These are phyloP conservation scores for Fusarium gaditjirri DNA, from an alignment of 2,329 filamentous ascomycete genomes.

Conservation along the genomic window DNA sequence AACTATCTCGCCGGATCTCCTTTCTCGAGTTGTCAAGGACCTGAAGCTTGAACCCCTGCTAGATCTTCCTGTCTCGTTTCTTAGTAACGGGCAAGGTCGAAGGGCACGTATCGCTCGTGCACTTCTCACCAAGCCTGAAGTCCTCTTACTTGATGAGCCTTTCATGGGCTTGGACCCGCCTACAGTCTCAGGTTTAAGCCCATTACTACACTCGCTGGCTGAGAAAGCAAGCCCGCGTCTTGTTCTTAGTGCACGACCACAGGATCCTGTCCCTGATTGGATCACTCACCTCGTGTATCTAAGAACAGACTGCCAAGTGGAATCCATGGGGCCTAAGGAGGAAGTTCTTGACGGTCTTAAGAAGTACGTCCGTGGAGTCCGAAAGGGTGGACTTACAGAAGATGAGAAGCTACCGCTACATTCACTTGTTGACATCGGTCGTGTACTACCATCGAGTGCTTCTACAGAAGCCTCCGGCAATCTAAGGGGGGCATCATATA, in stretches of 20 bases:
- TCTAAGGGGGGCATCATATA: conserved; percentile 12
- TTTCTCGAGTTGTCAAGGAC: conserved; percentile 74
- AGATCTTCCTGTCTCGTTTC: conserved; percentile 84
- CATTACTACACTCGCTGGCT: conserved; percentile 75
- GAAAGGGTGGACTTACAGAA: conserved; percentile 55
- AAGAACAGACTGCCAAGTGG: conserved; percentile 72
- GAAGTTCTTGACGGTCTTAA: conserved; percentile 67
- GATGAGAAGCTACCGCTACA: conserved; percentile 61
- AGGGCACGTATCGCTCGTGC: conserved; percentile 89
- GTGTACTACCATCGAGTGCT: conserved; percentile 50
- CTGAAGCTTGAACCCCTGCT: conserved; percentile 76
- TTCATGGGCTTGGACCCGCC: conserved; percentile 96
- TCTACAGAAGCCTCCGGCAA: conserved; percentile 11
- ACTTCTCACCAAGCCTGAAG: conserved; percentile 79
- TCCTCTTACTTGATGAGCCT: conserved; percentile 89
- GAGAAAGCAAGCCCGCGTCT: conserved; percentile 74
- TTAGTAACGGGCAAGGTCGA: conserved; percentile 94
- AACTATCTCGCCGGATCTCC: conserved; percentile 59
- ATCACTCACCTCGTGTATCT: conserved; percentile 85
- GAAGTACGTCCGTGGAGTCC: conserved; percentile 59
- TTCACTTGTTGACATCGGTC: conserved; percentile 62
- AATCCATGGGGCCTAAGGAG: conserved; percentile 72
- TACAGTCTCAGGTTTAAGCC: conserved; percentile 77
- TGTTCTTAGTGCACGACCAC: conserved; percentile 81
- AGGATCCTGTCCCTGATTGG: conserved; percentile 90